A percentile compares a stretch with the other conserved stretches of the same genome.
Conservation (phyloP, 192 early-diverging fungal genomes). For the Phycomyces blakesleeanus region DNA sequence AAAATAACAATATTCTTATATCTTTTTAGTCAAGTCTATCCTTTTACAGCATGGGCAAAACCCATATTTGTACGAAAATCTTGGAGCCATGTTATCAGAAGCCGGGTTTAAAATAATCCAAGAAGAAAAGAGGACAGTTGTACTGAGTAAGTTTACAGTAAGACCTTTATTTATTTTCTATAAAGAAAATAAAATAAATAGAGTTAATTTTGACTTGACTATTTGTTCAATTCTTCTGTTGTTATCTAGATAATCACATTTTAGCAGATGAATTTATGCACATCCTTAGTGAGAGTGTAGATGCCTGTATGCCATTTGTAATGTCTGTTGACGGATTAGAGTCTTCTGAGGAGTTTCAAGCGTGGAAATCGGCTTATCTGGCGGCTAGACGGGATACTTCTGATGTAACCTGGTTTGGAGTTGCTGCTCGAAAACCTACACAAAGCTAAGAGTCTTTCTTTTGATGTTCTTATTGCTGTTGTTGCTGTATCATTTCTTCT, state of each 20-base stretch:
- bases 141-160: conserved; percentile 7
- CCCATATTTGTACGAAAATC: neutral
- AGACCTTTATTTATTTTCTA: too few species aligned
- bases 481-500: too few species aligned
- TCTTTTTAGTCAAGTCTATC: conserved; percentile 3
- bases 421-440: conserved; percentile 7
- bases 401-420: conserved; percentile 1
- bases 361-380: conserved; percentile 3
- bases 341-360: conserved; percentile 1
- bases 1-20: neutral
- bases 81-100: neutral
- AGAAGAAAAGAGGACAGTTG: neutral
- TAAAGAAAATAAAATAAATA: too few species aligned
- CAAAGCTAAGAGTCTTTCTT: too few species aligned
- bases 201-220: too few species aligned
- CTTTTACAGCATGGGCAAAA: conserved; percentile 5
- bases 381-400: neutral
- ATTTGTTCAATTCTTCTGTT: too few species aligned
- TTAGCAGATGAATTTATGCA: conserved; percentile 9
- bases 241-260: neutral
- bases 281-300: neutral
- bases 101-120: conserved; percentile 2
- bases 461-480: too few species aligned
- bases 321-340: neutral
- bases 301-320: conserved; percentile 1